These are phyloP conservation scores for Termitomyces sp. DNA, from an alignment of 768 basidiomycete species.

Conservation along the genomic window DNA sequence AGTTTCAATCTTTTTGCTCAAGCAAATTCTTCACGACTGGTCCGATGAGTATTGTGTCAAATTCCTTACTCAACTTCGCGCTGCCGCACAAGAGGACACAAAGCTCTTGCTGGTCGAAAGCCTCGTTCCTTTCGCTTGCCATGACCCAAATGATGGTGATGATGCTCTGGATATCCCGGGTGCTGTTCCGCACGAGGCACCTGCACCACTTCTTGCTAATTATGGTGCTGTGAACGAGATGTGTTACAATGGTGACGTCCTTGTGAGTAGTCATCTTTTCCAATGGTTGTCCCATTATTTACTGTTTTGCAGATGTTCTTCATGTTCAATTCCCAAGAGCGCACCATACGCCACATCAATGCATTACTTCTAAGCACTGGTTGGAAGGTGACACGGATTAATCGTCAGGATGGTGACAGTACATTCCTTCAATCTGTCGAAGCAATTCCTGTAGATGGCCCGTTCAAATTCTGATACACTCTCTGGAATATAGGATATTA, in stretches of 20 bases:
- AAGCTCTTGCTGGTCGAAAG: constrained; percentile 6
- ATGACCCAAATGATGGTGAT: background rate
- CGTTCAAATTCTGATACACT: too few relatives aligned
- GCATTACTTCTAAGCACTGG: constrained; percentile 25
- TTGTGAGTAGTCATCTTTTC: constrained; percentile 24
- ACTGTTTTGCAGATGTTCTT: constrained; percentile 32
- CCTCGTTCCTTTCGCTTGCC: constrained; percentile 5
- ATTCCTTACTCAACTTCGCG: constrained; percentile 1
- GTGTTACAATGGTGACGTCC: constrained; percentile 31
- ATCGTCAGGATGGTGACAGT: constrained; percentile 17
- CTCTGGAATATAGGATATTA: too few relatives aligned
- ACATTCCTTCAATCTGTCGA: constrained; percentile 21
- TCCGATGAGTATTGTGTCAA: constrained; percentile 4
- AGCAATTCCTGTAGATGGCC: constrained; percentile 20
- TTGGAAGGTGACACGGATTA: constrained; percentile 28
- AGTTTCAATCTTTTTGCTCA: constrained; percentile 3
- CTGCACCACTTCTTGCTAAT: constrained; percentile 35
- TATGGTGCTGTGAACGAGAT: constrained; percentile 33
- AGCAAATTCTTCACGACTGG: constrained; percentile 9
- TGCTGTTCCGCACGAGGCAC: constrained; percentile 11
- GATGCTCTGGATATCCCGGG: constrained; percentile 17
- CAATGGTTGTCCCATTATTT: background rate
- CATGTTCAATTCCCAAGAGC: constrained; percentile 33
- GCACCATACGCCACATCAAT: constrained; percentile 30
- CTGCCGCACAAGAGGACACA: background rate